phyloP scores from a whole-genome alignment of 805 yeast species.

The Kluyveromyces lactis region DNA sequence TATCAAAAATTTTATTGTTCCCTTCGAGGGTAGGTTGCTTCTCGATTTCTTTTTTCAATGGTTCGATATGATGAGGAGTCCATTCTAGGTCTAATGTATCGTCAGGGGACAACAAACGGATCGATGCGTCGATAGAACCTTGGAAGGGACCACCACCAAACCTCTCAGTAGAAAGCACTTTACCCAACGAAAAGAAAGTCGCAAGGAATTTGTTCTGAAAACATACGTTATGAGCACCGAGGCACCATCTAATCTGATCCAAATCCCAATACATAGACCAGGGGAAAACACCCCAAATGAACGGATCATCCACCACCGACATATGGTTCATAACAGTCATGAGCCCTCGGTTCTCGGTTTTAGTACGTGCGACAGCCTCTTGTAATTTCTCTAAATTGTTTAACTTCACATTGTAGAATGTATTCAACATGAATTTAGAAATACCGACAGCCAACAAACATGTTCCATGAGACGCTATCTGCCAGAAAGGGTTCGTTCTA shows the following conservation, averaged over 20 bases:
- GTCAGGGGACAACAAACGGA: conserved; percentile 71
- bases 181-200: conserved; percentile 76
- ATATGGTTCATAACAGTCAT: conserved; percentile 89
- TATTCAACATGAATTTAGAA: conserved; percentile 52
- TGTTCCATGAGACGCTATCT: conserved; percentile 56
- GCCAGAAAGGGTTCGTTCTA: conserved; percentile 52
- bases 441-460: conserved; percentile 56
- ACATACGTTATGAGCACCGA: conserved; percentile 89
- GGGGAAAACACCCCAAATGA: conserved; percentile 81
- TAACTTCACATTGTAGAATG: conserved; percentile 57
- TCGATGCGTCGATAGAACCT: conserved; percentile 78
- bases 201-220: conserved; percentile 47
- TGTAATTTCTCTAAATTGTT: conserved; percentile 58
- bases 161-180: conserved; percentile 76
- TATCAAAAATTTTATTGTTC: conserved; percentile 5
- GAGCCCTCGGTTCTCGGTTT: conserved; percentile 62
- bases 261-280: conserved; percentile 53
- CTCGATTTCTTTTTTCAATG: neutral
- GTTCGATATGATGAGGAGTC: conserved; percentile 19
- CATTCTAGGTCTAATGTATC: conserved; percentile 43
- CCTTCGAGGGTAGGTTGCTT: conserved; percentile 3
- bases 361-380: conserved; percentile 52
- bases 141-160: conserved; percentile 94
- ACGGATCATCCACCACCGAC: conserved; percentile 88
- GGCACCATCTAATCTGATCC: conserved; percentile 80